Percentiles rank a stretch among this genome's conserved stretches.
Evolutionary conservation across 2,329 filamentous ascomycete species (phyloP).

Genomic region (Elsinoe arachidis): DNA sequence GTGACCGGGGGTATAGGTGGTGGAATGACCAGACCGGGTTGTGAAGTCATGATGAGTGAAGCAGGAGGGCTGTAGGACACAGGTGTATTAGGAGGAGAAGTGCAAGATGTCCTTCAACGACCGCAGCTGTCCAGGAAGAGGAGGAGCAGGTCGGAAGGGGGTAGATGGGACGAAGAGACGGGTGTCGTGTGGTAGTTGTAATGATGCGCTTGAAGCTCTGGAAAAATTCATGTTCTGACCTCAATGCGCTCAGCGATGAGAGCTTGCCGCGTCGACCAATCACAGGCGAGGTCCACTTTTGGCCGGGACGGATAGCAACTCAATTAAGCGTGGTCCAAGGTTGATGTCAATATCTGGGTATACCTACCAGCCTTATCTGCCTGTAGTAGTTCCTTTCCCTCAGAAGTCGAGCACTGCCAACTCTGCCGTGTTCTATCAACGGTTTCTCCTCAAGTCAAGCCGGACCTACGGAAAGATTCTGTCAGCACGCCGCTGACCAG

Average conservation of each 20-base stretch:
- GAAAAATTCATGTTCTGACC: slow-evolving; percentile 9
- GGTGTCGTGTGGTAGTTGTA: slow-evolving; percentile 9
- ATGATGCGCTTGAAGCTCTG: slow-evolving; percentile 9
- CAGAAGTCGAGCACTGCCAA: too few species aligned
- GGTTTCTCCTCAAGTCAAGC: too few species aligned
- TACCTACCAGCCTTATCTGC: slow-evolving; percentile 13
- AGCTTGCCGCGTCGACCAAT: slow-evolving; percentile 3
- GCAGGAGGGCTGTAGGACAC: background rate
- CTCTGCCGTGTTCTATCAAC: too few species aligned
- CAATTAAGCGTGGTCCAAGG: slow-evolving; percentile 9
- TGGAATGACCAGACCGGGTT: slow-evolving; percentile 13
- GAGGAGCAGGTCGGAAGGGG: background rate
- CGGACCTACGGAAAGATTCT: too few species aligned
- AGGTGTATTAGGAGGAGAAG: background rate
- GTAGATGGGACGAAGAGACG: background rate
- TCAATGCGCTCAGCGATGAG: background rate
- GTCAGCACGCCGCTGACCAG: too few species aligned
- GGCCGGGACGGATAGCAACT: background rate
- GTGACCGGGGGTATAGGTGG: slow-evolving; percentile 15
- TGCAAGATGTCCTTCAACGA: background rate
- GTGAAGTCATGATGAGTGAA: slow-evolving; percentile 16
- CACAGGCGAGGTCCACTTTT: background rate
- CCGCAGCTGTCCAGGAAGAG: background rate
- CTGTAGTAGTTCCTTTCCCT: background rate
- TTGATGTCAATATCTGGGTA: slow-evolving; percentile 14